Evolutionary conservation across 139 green algal genomes (phyloP).

Genomic region (Pleodorina starrii): DNA sequence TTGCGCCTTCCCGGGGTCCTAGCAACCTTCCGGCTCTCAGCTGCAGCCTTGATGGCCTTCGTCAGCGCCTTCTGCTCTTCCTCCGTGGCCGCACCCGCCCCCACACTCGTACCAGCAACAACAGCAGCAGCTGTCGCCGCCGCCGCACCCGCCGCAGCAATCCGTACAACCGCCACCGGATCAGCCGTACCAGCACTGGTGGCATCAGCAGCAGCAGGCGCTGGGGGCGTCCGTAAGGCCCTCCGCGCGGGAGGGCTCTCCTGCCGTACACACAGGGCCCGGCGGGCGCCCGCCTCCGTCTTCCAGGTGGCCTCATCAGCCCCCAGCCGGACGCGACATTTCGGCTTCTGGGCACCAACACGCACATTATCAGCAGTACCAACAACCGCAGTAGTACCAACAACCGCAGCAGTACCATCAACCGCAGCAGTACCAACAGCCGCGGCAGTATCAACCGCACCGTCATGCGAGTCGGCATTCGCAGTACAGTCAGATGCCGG

Average conservation of each 20-base stretch:
- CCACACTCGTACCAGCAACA: not conserved
- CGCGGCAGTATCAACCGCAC: not conserved
- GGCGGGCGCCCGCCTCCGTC: not conserved
- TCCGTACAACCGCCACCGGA: too few relatives aligned
- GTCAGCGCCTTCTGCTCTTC: not conserved
- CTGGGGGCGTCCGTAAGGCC: not conserved
- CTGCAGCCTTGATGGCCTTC: too few relatives aligned
- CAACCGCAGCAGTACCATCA: not conserved
- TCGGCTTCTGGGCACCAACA: not conserved
- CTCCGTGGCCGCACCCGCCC: not conserved
- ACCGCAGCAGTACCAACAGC: not conserved
- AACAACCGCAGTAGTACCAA: not conserved
- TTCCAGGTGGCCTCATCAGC: not conserved
- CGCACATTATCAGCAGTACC: not conserved
- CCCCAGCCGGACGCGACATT: too few relatives aligned
- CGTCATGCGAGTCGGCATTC: too few relatives aligned
- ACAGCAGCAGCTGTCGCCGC: not conserved
- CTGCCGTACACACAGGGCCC: not conserved
- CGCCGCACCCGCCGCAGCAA: not conserved
- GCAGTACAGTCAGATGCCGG: too few relatives aligned
- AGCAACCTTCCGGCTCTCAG: too few relatives aligned
- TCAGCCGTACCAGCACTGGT: too few relatives aligned
- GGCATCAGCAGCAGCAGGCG: not conserved
- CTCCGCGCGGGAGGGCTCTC: not conserved
- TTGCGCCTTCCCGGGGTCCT: too few relatives aligned